These are phyloP conservation scores for Coemansia sp. DNA, from an alignment of 192 early-diverging fungal genomes.

Conservation along the genomic window DNA sequence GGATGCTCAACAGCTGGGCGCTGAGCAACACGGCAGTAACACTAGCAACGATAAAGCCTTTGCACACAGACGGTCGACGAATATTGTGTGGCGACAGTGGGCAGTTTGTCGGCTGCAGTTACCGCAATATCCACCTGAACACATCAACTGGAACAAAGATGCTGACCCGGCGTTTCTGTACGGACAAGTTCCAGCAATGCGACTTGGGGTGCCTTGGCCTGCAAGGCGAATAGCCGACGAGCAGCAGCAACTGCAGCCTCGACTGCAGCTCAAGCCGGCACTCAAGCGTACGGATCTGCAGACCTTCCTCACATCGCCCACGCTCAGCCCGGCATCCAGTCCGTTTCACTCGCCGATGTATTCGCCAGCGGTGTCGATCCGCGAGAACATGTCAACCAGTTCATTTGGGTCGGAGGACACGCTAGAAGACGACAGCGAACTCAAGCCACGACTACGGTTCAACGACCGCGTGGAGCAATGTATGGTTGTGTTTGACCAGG, in stretches of 20 bases:
- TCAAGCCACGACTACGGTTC: conserved; percentile 50
- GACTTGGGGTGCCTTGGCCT: conserved; percentile 43
- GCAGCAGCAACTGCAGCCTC: neutral
- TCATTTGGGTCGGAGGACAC: conserved; percentile 46
- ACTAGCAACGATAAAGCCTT: conserved; percentile 36
- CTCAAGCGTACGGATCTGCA: conserved; percentile 51
- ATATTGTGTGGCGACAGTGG: conserved; percentile 53
- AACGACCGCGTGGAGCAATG: conserved; percentile 57
- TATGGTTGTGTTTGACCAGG: conserved; percentile 54
- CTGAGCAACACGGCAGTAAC: conserved; percentile 11
- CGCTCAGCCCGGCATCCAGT: conserved; percentile 42
- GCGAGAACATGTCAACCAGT: conserved; percentile 50
- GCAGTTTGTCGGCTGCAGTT: conserved; percentile 40
- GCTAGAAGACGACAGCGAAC: conserved; percentile 25
- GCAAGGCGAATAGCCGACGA: conserved; percentile 7
- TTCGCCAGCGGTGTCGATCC: conserved; percentile 47
- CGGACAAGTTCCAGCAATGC: conserved; percentile 44
- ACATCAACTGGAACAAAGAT: conserved; percentile 57
- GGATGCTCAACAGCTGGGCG: conserved; percentile 1
- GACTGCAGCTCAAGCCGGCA: conserved; percentile 32
- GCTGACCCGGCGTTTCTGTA: conserved; percentile 54
- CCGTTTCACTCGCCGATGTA: conserved; percentile 31
- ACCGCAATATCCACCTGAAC: conserved; percentile 46
- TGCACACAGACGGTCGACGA: conserved; percentile 41
- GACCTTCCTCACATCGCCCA: conserved; percentile 48